Percentiles rank a stretch among this genome's conserved stretches.
phyloP scores from a whole-genome alignment of 2,329 filamentous ascomycete species.

The Aspergillus sp. region DNA sequence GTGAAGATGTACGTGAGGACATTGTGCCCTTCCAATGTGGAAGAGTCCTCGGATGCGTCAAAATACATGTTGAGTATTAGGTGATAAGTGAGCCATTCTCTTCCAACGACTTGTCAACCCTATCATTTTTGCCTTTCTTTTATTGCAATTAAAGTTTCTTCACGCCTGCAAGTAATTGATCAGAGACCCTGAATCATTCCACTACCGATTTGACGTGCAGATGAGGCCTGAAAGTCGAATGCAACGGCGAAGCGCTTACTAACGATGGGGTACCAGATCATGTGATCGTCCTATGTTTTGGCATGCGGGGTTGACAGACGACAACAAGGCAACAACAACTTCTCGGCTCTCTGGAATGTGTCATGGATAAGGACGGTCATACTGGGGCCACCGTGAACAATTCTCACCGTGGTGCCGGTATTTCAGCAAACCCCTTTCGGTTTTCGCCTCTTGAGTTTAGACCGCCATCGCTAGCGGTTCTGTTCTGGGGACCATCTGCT shows the following conservation, averaged over 20 bases:
- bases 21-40: not conserved
- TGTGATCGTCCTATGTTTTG: not conserved
- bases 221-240: not conserved
- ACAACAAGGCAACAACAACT: not conserved
- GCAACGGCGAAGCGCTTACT: not conserved
- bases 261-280: not conserved
- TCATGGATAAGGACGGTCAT: not conserved
- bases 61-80: not conserved
- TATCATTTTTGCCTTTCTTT: not conserved
- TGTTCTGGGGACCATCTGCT: conserved; percentile 32
- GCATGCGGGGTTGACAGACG: not conserved
- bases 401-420: not conserved
- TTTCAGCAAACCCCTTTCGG: not conserved
- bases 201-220: conserved; percentile 3
- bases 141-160: conserved; percentile 1
- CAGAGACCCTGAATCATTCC: not conserved
- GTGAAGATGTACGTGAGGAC: not conserved
- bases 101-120: not conserved
- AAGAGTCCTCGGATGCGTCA: not conserved
- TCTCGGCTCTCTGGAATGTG: not conserved
- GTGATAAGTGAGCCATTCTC: not conserved
- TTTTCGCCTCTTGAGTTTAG: not conserved
- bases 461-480: conserved; percentile 12
- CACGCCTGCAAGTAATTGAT: not conserved
- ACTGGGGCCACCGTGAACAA: not conserved